Evolutionary conservation across 805 yeast genomes (phyloP), one percentile per base, ranked within the genome.

Genomic region (Candida arabinofermentans): DNA sequence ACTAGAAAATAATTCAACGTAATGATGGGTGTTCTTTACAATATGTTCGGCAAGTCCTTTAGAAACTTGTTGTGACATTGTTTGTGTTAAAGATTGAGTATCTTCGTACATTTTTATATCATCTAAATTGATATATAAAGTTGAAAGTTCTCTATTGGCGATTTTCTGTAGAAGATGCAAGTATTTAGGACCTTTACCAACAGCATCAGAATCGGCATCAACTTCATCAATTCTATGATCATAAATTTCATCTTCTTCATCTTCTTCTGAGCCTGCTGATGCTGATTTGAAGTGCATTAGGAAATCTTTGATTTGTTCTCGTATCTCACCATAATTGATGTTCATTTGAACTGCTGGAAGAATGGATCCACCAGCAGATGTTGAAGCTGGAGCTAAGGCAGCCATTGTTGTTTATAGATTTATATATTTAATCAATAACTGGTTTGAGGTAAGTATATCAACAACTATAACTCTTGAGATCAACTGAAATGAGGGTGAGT

Each of bases 121-220:
- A 61, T 93, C 96, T 39, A 93, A 71, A 46, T 88, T 96, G 36
- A 93, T 72, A 41, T 69, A 70, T 17, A 93, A 55, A 1, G 88
- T 77, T 24, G 84, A 70, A 23, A 71, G 48, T 50, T 90, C 89
- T 56, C 99, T 77, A 62, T 95, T 88, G 44, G 97, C 89, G 24
- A 93, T 74, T 50, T 79, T 69, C 58, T 88, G 96, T 35, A 93
- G 68, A 5, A 84, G 50, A 24, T 67, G 69, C 80, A 84, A 68
- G 65, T 93, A 93, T 62, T 93, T 93, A 19, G 84, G 81, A 26
- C 82, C 83, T 27, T 45, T 43, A 10, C 62, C 62, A 27, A 54
- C 54, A 24, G 53, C 60, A 10, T 53, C 58, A 14, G 54, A 54
- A 23, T 47, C 54, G 5, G 53, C 31, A 3, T 55, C 61, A 22